Percentiles rank a stretch among this genome's conserved stretches.
These are phyloP conservation scores for Setomelanomma holmii DNA, from an alignment of 2,329 filamentous ascomycete genomes.

Conservation along the genomic window DNA sequence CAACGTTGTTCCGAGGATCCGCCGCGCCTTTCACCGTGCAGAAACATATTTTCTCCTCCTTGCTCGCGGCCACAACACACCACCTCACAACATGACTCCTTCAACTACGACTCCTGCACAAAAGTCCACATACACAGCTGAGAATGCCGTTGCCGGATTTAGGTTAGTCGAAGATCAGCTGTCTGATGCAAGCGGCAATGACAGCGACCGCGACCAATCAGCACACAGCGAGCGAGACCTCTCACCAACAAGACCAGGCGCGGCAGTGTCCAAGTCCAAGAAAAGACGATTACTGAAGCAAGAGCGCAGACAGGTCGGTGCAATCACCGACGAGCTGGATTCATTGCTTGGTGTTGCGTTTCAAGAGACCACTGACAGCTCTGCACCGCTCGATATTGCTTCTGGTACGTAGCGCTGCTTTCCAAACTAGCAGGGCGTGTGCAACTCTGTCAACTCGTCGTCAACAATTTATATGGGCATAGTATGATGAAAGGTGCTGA, in stretches of 20 bases:
- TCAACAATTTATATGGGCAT: too few relatives aligned
- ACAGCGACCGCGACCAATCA: slow-evolving; percentile 34
- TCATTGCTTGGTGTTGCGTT: slow-evolving; percentile 27
- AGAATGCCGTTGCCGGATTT: slow-evolving; percentile 13
- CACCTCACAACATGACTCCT: slow-evolving; percentile 9
- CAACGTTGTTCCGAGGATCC: slow-evolving; percentile 23
- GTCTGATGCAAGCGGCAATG: slow-evolving; percentile 28
- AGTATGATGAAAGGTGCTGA: too few relatives aligned
- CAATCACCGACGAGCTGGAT: slow-evolving; percentile 26
- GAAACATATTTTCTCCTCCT: too few relatives aligned
- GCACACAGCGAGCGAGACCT: slow-evolving; percentile 25
- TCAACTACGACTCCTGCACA: background rate
- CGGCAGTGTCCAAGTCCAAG: slow-evolving; percentile 17
- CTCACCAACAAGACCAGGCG: slow-evolving; percentile 17
- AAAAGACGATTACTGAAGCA: slow-evolving; percentile 14
- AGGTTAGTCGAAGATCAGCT: slow-evolving; percentile 17
- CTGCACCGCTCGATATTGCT: slow-evolving; percentile 1
- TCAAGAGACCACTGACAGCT: slow-evolving; percentile 4
- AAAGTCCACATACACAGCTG: background rate
- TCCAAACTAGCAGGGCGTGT: too few relatives aligned
- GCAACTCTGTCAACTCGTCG: too few relatives aligned
- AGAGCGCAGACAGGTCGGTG: slow-evolving; percentile 29
- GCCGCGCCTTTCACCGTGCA: slow-evolving; percentile 16
- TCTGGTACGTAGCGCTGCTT: too few relatives aligned
- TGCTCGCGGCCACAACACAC: slow-evolving; percentile 4